Percentiles rank a stretch among this genome's conserved stretches.
Conservation (phyloP, 352 stramenopile genomes). For the Globisporangium paroecandrum region DNA sequence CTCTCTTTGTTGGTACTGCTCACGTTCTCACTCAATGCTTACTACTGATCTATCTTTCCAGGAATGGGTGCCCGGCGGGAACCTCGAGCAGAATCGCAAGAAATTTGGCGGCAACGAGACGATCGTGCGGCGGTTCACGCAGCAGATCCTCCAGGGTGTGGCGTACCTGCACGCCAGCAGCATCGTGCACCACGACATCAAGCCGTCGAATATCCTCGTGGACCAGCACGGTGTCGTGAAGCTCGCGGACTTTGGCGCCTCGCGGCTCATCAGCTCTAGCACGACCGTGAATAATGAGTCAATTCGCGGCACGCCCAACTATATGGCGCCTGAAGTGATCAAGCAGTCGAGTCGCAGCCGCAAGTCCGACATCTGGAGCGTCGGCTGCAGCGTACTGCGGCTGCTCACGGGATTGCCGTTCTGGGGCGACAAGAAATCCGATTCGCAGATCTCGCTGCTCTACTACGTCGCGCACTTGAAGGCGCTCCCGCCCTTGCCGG, state of each 20-base stretch:
- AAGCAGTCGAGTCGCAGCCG: slow-evolving; percentile 76
- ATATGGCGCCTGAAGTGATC: slow-evolving; percentile 87
- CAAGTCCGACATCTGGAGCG: slow-evolving; percentile 82
- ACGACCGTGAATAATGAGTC: slow-evolving; percentile 50
- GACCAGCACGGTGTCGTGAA: slow-evolving; percentile 93
- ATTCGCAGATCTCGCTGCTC: slow-evolving; percentile 62
- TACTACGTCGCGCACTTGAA: slow-evolving; percentile 62
- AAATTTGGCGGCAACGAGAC: slow-evolving; percentile 73
- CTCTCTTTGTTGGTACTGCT: neutral
- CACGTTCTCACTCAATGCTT: neutral
- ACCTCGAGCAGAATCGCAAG: slow-evolving; percentile 76
- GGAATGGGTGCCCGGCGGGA: slow-evolving; percentile 88
- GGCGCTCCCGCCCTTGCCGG: slow-evolving; percentile 36
- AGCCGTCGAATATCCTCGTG: slow-evolving; percentile 93
- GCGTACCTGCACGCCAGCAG: slow-evolving; percentile 84
- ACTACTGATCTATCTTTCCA: slow-evolving; percentile 1
- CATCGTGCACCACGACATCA: slow-evolving; percentile 84
- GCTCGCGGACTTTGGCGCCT: slow-evolving; percentile 93
- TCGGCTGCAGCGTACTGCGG: slow-evolving; percentile 79
- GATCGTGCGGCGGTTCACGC: slow-evolving; percentile 70
- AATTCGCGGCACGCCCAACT: slow-evolving; percentile 80
- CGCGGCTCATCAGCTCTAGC: slow-evolving; percentile 51
- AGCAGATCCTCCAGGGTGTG: slow-evolving; percentile 82
- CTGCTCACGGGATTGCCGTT: slow-evolving; percentile 60
- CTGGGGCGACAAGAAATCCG: slow-evolving; percentile 81